These are phyloP conservation scores for Colletotrichum camelliae DNA, from an alignment of 2,329 filamentous ascomycete species.

Conservation along the genomic window DNA sequence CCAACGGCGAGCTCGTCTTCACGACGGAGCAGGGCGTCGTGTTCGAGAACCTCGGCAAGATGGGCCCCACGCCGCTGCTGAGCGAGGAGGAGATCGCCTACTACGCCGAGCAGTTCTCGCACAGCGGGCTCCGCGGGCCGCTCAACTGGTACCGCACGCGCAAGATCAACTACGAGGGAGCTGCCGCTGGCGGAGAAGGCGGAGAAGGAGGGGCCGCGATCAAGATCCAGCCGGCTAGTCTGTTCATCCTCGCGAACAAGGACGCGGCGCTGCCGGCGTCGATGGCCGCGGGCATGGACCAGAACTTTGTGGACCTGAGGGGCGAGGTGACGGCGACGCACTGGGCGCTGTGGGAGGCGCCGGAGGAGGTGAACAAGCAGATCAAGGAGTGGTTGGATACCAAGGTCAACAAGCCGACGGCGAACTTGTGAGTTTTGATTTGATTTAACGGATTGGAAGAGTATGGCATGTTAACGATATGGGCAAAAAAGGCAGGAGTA, in stretches of 20 bases:
- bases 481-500: slow-evolving; percentile 1
- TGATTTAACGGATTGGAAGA: neutral
- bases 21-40: slow-evolving; percentile 65
- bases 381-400: slow-evolving; percentile 71
- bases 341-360: slow-evolving; percentile 82
- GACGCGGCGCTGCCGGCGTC: slow-evolving; percentile 76
- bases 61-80: slow-evolving; percentile 65
- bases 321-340: slow-evolving; percentile 74
- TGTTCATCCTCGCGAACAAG: slow-evolving; percentile 76
- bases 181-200: slow-evolving; percentile 61
- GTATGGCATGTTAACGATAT: neutral
- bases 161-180: slow-evolving; percentile 76
- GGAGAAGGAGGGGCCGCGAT: slow-evolving; percentile 26
- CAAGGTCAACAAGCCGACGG: slow-evolving; percentile 15
- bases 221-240: slow-evolving; percentile 64
- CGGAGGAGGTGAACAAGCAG: slow-evolving; percentile 71
- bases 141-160: slow-evolving; percentile 88
- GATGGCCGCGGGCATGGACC: slow-evolving; percentile 76
- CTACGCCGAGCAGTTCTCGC: slow-evolving; percentile 76
- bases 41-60: slow-evolving; percentile 64
- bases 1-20: slow-evolving; percentile 63
- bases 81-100: slow-evolving; percentile 74
- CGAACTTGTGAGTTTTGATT: slow-evolving; percentile 3
- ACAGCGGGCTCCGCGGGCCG: slow-evolving; percentile 77
- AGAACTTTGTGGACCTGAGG: slow-evolving; percentile 66